phyloP scores from a whole-genome alignment of 129 eudicot species.

The Helichrysum umbraculigerum region DNA sequence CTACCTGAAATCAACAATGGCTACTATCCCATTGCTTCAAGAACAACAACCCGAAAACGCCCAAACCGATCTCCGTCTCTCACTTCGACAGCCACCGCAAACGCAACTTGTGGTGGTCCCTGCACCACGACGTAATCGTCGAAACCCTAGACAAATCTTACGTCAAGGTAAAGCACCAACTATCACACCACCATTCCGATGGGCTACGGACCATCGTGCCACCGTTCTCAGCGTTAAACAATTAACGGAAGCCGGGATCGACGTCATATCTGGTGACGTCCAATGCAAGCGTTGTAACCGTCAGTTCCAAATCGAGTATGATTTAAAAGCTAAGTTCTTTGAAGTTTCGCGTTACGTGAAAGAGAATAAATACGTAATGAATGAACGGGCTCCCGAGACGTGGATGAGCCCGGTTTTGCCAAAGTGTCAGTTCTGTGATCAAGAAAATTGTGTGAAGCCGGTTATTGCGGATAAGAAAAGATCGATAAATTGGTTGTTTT shows the following conservation, averaged over 20 bases:
- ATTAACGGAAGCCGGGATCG: conserved; percentile 19
- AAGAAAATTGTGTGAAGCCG: conserved; percentile 37
- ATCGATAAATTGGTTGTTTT: conserved; percentile 37
- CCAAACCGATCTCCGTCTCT: conserved; percentile 7
- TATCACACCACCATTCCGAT: conserved; percentile 31
- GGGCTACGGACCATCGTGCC: conserved; percentile 40
- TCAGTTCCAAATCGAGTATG: conserved; percentile 19
- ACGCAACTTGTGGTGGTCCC: conserved; percentile 3
- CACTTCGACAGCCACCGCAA: conserved; percentile 16
- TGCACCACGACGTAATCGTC: conserved; percentile 6
- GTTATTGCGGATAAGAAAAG: conserved; percentile 31
- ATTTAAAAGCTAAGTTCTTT: conserved; percentile 8
- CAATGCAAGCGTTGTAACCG: conserved; percentile 33
- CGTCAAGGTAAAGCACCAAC: conserved; percentile 23
- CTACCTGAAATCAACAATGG: conserved; percentile 6
- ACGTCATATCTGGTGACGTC: conserved; percentile 24
- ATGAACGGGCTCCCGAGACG: conserved; percentile 17
- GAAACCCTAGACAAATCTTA: conserved; percentile 28
- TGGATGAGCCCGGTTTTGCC: conserved; percentile 32
- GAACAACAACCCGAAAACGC: background rate
- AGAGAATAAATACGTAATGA: conserved; percentile 23
- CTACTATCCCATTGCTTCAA: background rate
- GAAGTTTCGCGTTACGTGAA: conserved; percentile 17
- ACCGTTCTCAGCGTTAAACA: conserved; percentile 20
- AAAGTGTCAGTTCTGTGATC: conserved; percentile 23